These are phyloP conservation scores for Bassia scoparia DNA, from an alignment of 148 eudicot genomes.

Conservation along the genomic window DNA sequence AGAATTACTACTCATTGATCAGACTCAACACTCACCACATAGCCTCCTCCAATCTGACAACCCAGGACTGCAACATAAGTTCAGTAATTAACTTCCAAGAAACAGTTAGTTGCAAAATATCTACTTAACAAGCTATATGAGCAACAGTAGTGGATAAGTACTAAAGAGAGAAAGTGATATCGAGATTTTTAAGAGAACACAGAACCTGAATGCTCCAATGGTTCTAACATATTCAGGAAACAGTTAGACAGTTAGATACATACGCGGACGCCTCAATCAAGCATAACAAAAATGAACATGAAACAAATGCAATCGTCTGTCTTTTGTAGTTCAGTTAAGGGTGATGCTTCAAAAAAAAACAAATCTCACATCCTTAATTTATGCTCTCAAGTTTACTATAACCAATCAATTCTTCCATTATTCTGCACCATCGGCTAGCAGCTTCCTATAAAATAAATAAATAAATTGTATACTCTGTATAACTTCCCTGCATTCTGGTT, in stretches of 20 bases:
- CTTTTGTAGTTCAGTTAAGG: too few species aligned
- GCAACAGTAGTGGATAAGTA: background rate
- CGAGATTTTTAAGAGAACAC: background rate
- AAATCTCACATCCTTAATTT: too few species aligned
- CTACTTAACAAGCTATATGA: background rate
- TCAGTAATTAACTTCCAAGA: background rate
- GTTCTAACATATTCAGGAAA: too few species aligned
- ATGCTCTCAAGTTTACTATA: too few species aligned
- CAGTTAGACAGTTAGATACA: too few species aligned
- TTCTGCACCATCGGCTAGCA: background rate
- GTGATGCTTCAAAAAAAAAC: too few species aligned
- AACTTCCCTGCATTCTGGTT: background rate
- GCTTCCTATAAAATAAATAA: too few species aligned
- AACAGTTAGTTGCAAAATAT: background rate
- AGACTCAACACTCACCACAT: background rate
- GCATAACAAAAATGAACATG: too few species aligned
- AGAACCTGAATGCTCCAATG: too few species aligned
- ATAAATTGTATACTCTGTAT: too few species aligned
- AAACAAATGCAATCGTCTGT: too few species aligned
- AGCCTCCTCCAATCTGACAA: slow-evolving; percentile 18
- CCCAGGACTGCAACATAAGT: slow-evolving; percentile 24
- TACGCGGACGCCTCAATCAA: too few species aligned
- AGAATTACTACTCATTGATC: slow-evolving; percentile 7
- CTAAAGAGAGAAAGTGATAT: background rate
- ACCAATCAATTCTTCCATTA: background rate